Base-by-base conservation (phyloP, 768 basidiomycete genomes). In the Serendipita sp. region DNA sequence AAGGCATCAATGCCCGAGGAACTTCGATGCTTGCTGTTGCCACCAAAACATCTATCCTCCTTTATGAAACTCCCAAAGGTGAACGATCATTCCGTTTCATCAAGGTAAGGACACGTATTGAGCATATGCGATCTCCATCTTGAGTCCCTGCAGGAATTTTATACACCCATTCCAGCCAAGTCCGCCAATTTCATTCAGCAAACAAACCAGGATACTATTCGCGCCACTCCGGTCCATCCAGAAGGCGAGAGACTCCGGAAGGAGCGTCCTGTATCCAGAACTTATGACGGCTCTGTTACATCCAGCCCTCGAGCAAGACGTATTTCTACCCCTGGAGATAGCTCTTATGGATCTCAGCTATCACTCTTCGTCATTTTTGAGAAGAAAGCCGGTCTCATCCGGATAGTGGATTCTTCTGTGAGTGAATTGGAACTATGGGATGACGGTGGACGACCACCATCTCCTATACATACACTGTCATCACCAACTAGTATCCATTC, bases 341-440 rank as follows among this genome's bases (percentile, higher is more conserved):
- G 16, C 60, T 44, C 76, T 64, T 87, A 87, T 69, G 85, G 85
- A 18, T 79, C 80, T 3, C 88, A 90, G 68, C 81, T 88, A 69
- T 83, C 82, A 68, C 74, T 92, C n/a, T 91, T 91, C 70, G 82
- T 88, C 64, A 75, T 84, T 27, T 92, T 92, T 70, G 90, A 92
- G 72, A 91, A 91, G 75, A 92, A 88, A 70, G 88, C 88, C 2
- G 81, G 83, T n/a, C 75, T 88, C 73, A 90, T 92, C 68, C 85
- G 90, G 23, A 71, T 91, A 27, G 81, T 83, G 3, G 89, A 91
- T 72, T 82, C 90, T 34, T 84, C 86, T 27, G 90, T 90, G 4
- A 82, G 85, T 37, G 90, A 92, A 71, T 77, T 91, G 29, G 83
- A 87, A 45, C 73, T 40, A 13, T 80, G 77, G 66, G 79, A 80